phyloP scores from a whole-genome alignment of 2,329 filamentous ascomycete genomes.

The Penicillium hordei region DNA sequence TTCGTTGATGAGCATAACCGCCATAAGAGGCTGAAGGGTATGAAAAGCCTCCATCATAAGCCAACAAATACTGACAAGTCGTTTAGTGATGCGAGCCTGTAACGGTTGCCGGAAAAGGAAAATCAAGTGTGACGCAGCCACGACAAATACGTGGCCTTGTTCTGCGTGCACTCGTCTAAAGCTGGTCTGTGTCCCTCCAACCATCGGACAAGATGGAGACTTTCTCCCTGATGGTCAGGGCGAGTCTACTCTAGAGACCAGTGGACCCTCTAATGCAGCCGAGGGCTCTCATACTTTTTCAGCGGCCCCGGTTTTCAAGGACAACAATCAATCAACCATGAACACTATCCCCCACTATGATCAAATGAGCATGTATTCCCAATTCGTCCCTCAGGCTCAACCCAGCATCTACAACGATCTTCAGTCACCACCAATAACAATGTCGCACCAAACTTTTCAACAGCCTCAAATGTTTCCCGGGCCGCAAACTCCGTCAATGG shows the following conservation, averaged over 20 bases:
- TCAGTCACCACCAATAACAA: constrained; percentile 33
- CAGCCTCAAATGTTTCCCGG: constrained; percentile 30
- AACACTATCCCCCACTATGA: constrained; percentile 47
- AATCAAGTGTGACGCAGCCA: constrained; percentile 97
- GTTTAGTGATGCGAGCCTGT: constrained; percentile 88
- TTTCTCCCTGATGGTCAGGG: constrained; percentile 31
- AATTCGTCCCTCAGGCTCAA: constrained; percentile 37
- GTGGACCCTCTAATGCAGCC: constrained; percentile 39
- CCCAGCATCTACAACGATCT: constrained; percentile 33
- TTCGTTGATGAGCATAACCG: constrained; percentile 99
- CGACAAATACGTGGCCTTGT: constrained; percentile 96
- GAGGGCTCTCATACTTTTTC: constrained; percentile 55
- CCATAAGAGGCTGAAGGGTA: constrained; percentile 94
- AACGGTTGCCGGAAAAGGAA: constrained; percentile 93
- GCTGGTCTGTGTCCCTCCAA: constrained; percentile 87
- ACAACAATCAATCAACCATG: constrained; percentile 54
- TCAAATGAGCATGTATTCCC: constrained; percentile 41
- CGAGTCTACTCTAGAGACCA: constrained; percentile 27
- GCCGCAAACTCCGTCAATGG: constrained; percentile 28
- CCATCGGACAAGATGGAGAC: constrained; percentile 69
- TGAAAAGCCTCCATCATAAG: constrained; percentile 14
- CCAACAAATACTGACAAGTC: constrained; percentile 13
- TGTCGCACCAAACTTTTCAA: constrained; percentile 32
- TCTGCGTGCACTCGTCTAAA: constrained; percentile 90
- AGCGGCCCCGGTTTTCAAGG: constrained; percentile 48